Conservation (phyloP, 345 rosid species). For the Eucalyptus paniculata region DNA sequence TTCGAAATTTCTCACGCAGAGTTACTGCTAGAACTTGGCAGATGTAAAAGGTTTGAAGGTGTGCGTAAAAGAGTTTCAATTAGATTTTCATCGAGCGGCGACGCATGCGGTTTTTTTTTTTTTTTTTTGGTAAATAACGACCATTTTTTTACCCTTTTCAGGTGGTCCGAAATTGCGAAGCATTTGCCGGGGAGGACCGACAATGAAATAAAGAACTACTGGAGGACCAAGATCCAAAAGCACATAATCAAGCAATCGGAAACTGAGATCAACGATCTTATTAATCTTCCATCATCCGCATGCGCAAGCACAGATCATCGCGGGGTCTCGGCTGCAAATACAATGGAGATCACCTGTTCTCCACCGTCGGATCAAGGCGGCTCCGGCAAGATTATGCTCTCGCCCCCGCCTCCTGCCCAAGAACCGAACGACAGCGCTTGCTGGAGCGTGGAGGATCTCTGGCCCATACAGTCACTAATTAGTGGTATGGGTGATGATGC, state of each 20-base stretch:
- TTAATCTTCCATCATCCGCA: not conserved
- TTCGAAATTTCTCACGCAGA: not conserved
- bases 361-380: not conserved
- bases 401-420: not conserved
- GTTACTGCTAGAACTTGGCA: not conserved
- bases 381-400: not conserved
- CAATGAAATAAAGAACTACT: slow-evolving; percentile 35
- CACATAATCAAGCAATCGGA: slow-evolving; percentile 19
- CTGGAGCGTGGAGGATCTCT: slow-evolving; percentile 31
- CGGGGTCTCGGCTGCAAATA: not conserved
- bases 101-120: too few relatives aligned
- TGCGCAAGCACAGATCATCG: not conserved
- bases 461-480: slow-evolving; percentile 27
- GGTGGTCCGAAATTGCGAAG: slow-evolving; percentile 45
- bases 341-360: not conserved
- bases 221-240: slow-evolving; percentile 40
- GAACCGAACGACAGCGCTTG: not conserved
- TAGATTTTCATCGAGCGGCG: not conserved
- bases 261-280: not conserved
- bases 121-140: not conserved
- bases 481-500: not conserved
- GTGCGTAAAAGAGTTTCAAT: not conserved
- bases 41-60: not conserved
- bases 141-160: not conserved
- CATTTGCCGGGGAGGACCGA: slow-evolving; percentile 44